Conservation (phyloP, 805 yeast genomes). For the Candida odintsovae region DNA sequence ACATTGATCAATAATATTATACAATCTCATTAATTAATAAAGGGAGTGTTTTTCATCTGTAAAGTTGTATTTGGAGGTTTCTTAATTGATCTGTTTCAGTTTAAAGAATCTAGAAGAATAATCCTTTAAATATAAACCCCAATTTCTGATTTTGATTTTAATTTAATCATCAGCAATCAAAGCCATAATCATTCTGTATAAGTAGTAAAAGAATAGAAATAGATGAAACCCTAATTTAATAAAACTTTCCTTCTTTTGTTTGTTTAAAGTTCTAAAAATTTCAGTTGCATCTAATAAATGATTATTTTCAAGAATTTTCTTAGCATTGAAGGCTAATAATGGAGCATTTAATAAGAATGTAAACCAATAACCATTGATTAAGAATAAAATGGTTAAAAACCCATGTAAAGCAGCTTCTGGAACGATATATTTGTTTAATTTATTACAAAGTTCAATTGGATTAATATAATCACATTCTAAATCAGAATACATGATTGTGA, state of each 20-base stretch:
- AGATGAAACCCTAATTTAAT: slow-evolving; percentile 88
- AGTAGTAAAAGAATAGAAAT: slow-evolving; percentile 88
- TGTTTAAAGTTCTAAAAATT: slow-evolving; percentile 88
- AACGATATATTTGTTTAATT: slow-evolving; percentile 78
- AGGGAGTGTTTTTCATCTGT: not conserved
- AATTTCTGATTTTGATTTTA: too few species aligned
- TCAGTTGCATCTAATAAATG: slow-evolving; percentile 95
- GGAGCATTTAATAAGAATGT: slow-evolving; percentile 80
- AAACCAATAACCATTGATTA: slow-evolving; percentile 90
- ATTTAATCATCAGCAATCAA: slow-evolving; percentile 44
- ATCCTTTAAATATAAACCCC: too few species aligned
- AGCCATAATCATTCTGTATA: slow-evolving; percentile 94
- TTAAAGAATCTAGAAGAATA: too few species aligned
- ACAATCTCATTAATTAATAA: not conserved
- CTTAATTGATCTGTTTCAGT: too few species aligned
- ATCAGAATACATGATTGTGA: slow-evolving; percentile 93
- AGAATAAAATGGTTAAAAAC: slow-evolving; percentile 58
- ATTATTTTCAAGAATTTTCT: slow-evolving; percentile 72
- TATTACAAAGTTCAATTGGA: slow-evolving; percentile 93
- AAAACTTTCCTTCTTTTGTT: slow-evolving; percentile 89
- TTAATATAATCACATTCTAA: slow-evolving; percentile 94
- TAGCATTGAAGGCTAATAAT: slow-evolving; percentile 74
- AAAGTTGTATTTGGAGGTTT: not conserved
- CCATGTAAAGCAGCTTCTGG: slow-evolving; percentile 90
- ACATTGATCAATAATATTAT: not conserved